Conservation (phyloP, 192 early-diverging fungal genomes). For the Gorgonomyces haynaldii region DNA sequence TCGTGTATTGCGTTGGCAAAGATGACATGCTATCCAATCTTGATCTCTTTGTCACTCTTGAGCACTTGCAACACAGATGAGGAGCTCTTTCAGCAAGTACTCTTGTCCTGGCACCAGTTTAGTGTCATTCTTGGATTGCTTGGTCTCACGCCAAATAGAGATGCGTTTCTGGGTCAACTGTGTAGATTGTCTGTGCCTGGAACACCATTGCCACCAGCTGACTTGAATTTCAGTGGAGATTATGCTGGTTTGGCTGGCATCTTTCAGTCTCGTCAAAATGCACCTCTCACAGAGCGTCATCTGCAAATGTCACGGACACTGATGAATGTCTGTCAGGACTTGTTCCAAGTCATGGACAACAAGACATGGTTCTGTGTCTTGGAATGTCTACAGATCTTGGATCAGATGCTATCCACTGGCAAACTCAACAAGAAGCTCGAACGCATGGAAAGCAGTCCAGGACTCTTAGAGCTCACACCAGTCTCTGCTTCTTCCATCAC, state of each 20-base stretch:
- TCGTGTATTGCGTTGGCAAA: conserved; percentile 68
- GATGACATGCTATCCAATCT: conserved; percentile 65
- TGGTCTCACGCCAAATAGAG: conserved; percentile 62
- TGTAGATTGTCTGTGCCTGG: conserved; percentile 71
- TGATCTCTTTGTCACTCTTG: conserved; percentile 65
- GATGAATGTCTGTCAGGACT: conserved; percentile 56
- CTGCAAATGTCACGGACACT: conserved; percentile 62
- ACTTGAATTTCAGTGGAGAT: conserved; percentile 4
- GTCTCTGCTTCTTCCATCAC: no score
- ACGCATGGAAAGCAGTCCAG: conserved; percentile 11
- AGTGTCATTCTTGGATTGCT: conserved; percentile 72
- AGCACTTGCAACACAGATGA: conserved; percentile 70
- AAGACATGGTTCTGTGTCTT: conserved; percentile 76
- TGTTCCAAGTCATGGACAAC: conserved; percentile 61
- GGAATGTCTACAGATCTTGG: conserved; percentile 79
- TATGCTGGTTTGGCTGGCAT: not conserved
- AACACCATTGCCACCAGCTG: conserved; percentile 4
- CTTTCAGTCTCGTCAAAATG: not conserved
- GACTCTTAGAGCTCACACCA: not conserved
- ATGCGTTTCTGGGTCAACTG: conserved; percentile 75
- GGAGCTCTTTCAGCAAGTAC: conserved; percentile 58
- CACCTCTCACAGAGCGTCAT: conserved; percentile 60
- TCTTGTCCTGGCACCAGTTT: conserved; percentile 62
- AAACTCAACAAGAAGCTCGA: conserved; percentile 28
- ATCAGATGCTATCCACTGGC: conserved; percentile 55